These are phyloP conservation scores for Fusarium equiseti DNA, from an alignment of 2,329 filamentous ascomycete species.

Conservation along the genomic window DNA sequence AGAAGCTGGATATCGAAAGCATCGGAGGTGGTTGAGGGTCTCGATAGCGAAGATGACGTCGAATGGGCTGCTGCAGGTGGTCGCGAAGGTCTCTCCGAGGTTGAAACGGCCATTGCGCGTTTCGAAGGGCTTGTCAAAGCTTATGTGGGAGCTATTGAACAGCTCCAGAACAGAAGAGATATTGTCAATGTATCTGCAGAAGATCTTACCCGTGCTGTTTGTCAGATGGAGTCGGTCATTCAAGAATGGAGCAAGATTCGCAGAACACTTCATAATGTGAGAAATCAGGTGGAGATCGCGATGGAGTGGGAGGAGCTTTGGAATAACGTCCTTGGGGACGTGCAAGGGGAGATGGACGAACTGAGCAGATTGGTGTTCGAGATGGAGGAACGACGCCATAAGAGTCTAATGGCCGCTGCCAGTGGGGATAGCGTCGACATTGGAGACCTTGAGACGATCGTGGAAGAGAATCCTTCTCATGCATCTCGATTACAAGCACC, in stretches of 20 bases:
- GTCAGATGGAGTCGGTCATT: slow-evolving; percentile 90
- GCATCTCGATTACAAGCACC: slow-evolving; percentile 65
- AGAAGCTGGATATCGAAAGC: slow-evolving; percentile 94
- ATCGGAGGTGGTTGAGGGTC: slow-evolving; percentile 84
- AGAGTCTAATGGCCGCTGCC: slow-evolving; percentile 73
- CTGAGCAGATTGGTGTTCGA: slow-evolving; percentile 88
- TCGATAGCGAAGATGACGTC: slow-evolving; percentile 96
- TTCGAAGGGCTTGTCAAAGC: slow-evolving; percentile 93
- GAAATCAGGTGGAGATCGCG: slow-evolving; percentile 92
- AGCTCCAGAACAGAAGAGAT: slow-evolving; percentile 83
- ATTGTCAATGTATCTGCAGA: slow-evolving; percentile 77
- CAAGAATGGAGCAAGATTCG: slow-evolving; percentile 88
- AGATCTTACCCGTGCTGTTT: slow-evolving; percentile 80
- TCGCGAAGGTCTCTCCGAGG: slow-evolving; percentile 80
- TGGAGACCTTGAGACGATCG: slow-evolving; percentile 90
- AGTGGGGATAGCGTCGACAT: slow-evolving; percentile 80
- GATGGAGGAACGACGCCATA: slow-evolving; percentile 96
- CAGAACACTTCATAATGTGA: slow-evolving; percentile 79
- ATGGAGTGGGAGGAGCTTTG: slow-evolving; percentile 99
- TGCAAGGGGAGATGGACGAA: slow-evolving; percentile 86
- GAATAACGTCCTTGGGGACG: slow-evolving; percentile 93
- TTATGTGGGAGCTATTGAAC: slow-evolving; percentile 94
- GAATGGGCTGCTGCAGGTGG: slow-evolving; percentile 96
- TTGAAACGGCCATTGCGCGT: slow-evolving; percentile 79
- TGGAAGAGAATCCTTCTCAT: slow-evolving; percentile 81